A percentile compares a stretch with the other conserved stretches of the same genome.
Evolutionary conservation across 768 basidiomycete genomes (phyloP).

Genomic region (Boletus patriciae): DNA sequence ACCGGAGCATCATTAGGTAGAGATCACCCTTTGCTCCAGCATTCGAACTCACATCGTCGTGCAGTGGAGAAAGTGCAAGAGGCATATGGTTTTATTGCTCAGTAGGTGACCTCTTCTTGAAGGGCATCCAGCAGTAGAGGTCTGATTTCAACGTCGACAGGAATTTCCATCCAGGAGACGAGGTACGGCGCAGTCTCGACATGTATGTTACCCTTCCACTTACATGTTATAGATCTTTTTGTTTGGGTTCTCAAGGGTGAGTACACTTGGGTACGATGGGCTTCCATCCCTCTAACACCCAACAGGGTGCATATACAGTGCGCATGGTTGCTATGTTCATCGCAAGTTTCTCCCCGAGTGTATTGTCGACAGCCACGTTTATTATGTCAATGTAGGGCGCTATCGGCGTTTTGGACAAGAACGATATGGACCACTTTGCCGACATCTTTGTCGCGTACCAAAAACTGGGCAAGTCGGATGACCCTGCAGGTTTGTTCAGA

Average conservation of each 20-base stretch:
- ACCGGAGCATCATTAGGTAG: slow-evolving; percentile 63
- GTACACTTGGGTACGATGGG: slow-evolving; percentile 9
- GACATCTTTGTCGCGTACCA: slow-evolving; percentile 62
- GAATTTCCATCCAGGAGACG: slow-evolving; percentile 71
- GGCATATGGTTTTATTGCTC: slow-evolving; percentile 77
- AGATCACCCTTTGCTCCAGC: background rate
- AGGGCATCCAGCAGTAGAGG: background rate
- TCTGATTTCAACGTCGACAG: slow-evolving; percentile 35
- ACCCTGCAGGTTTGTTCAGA: slow-evolving; percentile 41
- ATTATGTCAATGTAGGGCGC: slow-evolving; percentile 46
- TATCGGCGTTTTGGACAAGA: slow-evolving; percentile 69
- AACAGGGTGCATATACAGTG: slow-evolving; percentile 72
- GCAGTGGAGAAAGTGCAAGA: slow-evolving; percentile 74
- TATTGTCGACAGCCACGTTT: background rate
- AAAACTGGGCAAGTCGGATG: slow-evolving; percentile 55
- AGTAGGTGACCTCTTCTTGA: slow-evolving; percentile 46
- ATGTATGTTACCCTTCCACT: background rate
- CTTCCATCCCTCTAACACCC: slow-evolving; percentile 3
- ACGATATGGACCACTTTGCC: slow-evolving; percentile 71
- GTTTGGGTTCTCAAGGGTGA: slow-evolving; percentile 74
- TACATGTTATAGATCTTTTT: slow-evolving; percentile 58
- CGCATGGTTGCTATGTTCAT: slow-evolving; percentile 70
- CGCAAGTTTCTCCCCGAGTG: background rate
- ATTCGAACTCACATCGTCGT: slow-evolving; percentile 2
- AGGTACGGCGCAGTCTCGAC: slow-evolving; percentile 40